A percentile compares a stretch with the other conserved stretches of the same genome.
Evolutionary conservation across 768 basidiomycete genomes (phyloP).

Genomic region (Termitomyces sp.): DNA sequence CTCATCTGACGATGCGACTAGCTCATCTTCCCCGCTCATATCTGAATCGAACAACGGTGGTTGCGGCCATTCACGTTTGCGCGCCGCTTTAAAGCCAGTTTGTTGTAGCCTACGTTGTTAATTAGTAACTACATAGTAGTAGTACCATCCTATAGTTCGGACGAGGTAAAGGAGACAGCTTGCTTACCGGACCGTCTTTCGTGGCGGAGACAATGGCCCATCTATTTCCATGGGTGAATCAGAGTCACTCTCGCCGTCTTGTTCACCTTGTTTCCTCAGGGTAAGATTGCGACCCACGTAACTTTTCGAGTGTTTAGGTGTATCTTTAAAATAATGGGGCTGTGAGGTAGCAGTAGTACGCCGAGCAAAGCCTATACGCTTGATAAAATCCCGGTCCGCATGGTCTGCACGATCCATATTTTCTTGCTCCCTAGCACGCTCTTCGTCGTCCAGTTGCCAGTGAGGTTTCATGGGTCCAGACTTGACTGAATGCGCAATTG

Average conservation of each 20-base stretch:
- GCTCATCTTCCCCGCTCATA: slow-evolving; percentile 9
- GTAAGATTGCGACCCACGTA: slow-evolving; percentile 13
- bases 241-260: slow-evolving; percentile 7
- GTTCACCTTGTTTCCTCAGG: slow-evolving; percentile 11
- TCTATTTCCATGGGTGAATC: slow-evolving; percentile 17
- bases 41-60: slow-evolving; percentile 2
- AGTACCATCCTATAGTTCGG: not conserved
- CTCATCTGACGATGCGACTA: slow-evolving; percentile 10
- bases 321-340: not conserved
- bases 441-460: slow-evolving; percentile 20
- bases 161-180: not conserved
- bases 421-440: slow-evolving; percentile 9
- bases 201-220: not conserved
- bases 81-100: slow-evolving; percentile 19
- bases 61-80: slow-evolving; percentile 22
- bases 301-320: slow-evolving; percentile 4
- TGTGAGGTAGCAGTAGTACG: not conserved
- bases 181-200: slow-evolving; percentile 2
- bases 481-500: slow-evolving; percentile 6
- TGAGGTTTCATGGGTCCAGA: slow-evolving; percentile 14
- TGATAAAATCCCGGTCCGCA: slow-evolving; percentile 15
- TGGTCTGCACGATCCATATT: slow-evolving; percentile 2
- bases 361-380: slow-evolving; percentile 15
- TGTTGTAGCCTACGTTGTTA: slow-evolving; percentile 10
- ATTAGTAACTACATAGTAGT: not conserved